phyloP scores from a whole-genome alignment of 108 stramenopile genomes.

The Parietichytrium sp. region DNA sequence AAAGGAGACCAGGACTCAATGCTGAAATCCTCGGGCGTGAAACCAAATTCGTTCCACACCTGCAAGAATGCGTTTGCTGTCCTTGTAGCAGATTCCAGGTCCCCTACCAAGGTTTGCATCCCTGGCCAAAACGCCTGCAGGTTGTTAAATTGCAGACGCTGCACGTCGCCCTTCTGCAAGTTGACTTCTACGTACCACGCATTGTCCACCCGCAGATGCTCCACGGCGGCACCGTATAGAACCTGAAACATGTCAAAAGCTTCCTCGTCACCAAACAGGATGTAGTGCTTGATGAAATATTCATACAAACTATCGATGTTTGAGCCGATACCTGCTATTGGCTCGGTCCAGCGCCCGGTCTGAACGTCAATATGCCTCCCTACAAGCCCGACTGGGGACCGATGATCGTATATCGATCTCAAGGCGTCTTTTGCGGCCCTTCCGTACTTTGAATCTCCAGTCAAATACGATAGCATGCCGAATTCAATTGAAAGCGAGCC shows the following conservation, averaged over 20 bases:
- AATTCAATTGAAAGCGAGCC: constrained; percentile 83
- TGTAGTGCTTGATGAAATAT: constrained; percentile 78
- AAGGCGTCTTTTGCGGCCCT: constrained; percentile 69
- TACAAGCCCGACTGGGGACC: constrained; percentile 64
- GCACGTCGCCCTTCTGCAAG: constrained; percentile 61
- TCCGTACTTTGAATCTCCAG: constrained; percentile 73
- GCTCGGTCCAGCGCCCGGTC: constrained; percentile 80
- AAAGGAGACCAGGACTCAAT: constrained; percentile 69
- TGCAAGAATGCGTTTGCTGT: constrained; percentile 75
- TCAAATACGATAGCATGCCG: constrained; percentile 72
- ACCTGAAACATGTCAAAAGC: constrained; percentile 76
- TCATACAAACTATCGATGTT: constrained; percentile 93
- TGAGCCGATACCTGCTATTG: constrained; percentile 77
- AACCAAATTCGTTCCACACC: constrained; percentile 72
- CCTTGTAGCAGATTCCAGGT: constrained; percentile 69
- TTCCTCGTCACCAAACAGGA: constrained; percentile 77
- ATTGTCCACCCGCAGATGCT: constrained; percentile 71
- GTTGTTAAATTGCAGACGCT: constrained; percentile 66
- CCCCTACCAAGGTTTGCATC: constrained; percentile 80
- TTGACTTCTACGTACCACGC: constrained; percentile 85
- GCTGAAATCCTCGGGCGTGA: constrained; percentile 82
- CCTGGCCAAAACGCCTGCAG: constrained; percentile 94
- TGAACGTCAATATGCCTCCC: constrained; percentile 86
- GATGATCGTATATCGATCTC: constrained; percentile 69
- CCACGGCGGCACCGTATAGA: constrained; percentile 69